A percentile compares a stretch with the other conserved stretches of the same genome.
Conservation (phyloP, 805 yeast species). For the Suhomyces vadensis region DNA sequence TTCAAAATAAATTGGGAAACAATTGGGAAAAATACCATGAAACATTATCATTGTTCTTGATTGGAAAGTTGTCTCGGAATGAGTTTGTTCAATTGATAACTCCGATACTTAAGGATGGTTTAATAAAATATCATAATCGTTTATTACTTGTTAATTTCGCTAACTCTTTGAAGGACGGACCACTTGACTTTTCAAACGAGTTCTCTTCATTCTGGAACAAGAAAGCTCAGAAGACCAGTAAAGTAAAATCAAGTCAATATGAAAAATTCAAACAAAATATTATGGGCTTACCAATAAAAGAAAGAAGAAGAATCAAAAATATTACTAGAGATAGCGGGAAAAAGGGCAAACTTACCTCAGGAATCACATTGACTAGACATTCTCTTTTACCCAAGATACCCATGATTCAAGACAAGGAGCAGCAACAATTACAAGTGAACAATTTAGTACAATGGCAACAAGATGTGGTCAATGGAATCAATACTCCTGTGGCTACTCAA, state of each 20-base stretch:
- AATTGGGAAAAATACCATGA: constrained; percentile 88
- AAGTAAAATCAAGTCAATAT: constrained; percentile 66
- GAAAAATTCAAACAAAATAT: constrained; percentile 83
- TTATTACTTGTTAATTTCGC: constrained; percentile 78
- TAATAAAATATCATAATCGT: constrained; percentile 76
- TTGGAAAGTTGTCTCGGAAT: constrained; percentile 74
- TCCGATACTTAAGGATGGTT: constrained; percentile 52
- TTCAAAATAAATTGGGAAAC: constrained; percentile 70
- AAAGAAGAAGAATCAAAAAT: constrained; percentile 78
- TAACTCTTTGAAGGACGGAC: constrained; percentile 76
- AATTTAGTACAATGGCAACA: constrained; percentile 84
- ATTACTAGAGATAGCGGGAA: constrained; percentile 84
- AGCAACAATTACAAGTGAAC: constrained; percentile 44
- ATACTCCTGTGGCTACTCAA: constrained; percentile 77
- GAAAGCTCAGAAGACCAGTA: constrained; percentile 46
- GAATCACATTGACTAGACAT: constrained; percentile 68
- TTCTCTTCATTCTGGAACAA: constrained; percentile 49
- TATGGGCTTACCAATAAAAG: constrained; percentile 80
- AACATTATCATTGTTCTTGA: constrained; percentile 69
- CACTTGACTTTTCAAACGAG: constrained; percentile 52
- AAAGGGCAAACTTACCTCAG: constrained; percentile 68
- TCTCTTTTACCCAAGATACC: constrained; percentile 84
- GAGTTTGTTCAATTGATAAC: constrained; percentile 66
- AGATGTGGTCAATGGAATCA: constrained; percentile 83
- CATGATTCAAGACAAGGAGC: constrained; percentile 53